Evolutionary conservation across 768 basidiomycete species (phyloP), one percentile per base, ranked within the genome.

Genomic region (Coprinopsis strossmayeri): DNA sequence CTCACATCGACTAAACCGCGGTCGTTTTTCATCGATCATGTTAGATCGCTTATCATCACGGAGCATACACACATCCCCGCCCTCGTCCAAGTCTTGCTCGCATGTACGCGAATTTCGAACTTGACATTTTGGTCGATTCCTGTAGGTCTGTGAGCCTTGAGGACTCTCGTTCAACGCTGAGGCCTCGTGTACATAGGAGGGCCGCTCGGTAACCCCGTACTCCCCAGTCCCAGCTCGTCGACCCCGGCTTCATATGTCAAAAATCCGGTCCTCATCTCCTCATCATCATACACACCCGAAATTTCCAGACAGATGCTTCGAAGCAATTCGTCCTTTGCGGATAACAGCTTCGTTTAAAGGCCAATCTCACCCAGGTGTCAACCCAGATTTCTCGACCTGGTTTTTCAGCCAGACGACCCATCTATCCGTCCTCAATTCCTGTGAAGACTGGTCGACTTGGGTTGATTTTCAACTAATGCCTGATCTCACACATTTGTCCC

Each of bases 241-340:
- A 23, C 5, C 40, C 40, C 40, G 40, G 18, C 40, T 42, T 9
- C 25, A 42, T 25, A 7, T 42, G 21, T 42, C 40, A 3, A 42
- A 26, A 24, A 7, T 11, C 7, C 40, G 17, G 20, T 34, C 30
- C 13, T 17, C 32, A 32, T 13, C 30, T 17, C 40, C 1, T 20
- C n/a, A 5, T 24, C 43, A 1, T n/a, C 24, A 15, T 23, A 32
- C 7, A 15, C 41, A 42, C 21, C 21, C 5, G 37, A 28, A 17
- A 5, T 51, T 51, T 28, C 37, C 50, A 3, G 50, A 51, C 44
- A 45, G 39, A 21, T 51, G 50, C 50, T 51, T 51, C 44, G 44
- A 51, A 25, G 37, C 50, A 2, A 32, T 51, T 34, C 50, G 50
- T 3, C 50, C 50, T 15, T 38, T n/a, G 15, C 37, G 35, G 5